Base-by-base conservation (phyloP, 148 eudicot species). In the Camellia sinensis region DNA sequence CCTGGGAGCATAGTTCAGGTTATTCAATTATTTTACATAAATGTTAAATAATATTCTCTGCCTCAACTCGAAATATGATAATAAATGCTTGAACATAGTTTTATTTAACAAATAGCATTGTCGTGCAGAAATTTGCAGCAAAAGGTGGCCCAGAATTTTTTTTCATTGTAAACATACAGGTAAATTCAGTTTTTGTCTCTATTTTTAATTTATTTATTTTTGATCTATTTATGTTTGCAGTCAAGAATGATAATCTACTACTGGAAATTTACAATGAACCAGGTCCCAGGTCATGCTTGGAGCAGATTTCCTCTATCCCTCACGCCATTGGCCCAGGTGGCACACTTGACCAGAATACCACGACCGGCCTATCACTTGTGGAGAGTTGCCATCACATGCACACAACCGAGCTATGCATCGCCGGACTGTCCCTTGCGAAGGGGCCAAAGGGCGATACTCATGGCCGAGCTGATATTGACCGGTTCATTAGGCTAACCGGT, bases 251-350 rank as follows among this genome's bases (percentile, higher is more conserved):
- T 67, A 71, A 19, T 74, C 15, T 73, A 68, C 68, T 41, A 57
- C 41, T 76, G 37, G 17, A 74, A 9, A n/a, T 7, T 22, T 50
- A 10, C 21, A 40, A 48, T 81, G 66, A 61, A 70, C 40, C 80
- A 91, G 94, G 92, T 91, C 82, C 94, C 94, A 65, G 94, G 94
- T 76, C n/a, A n/a, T n/a, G n/a, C n/a, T n/a, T n/a, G n/a, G n/a
- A n/a, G n/a, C n/a, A n/a, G n/a, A n/a, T n/a, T n/a, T n/a, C n/a
- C n/a, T n/a, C n/a, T n/a, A n/a, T n/a, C n/a, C n/a, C n/a, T n/a
- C n/a, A n/a, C n/a, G n/a, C n/a, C n/a, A n/a, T n/a, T n/a, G n/a
- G n/a, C n/a, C n/a, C n/a, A n/a, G n/a, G n/a, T n/a, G n/a, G n/a
- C n/a, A n/a, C n/a, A n/a, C n/a, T n/a, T n/a, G n/a, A n/a, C n/a